Percentiles rank a stretch among this genome's conserved stretches.
phyloP scores from a whole-genome alignment of 306 rosid genomes.

The Gillenia trifoliata region DNA sequence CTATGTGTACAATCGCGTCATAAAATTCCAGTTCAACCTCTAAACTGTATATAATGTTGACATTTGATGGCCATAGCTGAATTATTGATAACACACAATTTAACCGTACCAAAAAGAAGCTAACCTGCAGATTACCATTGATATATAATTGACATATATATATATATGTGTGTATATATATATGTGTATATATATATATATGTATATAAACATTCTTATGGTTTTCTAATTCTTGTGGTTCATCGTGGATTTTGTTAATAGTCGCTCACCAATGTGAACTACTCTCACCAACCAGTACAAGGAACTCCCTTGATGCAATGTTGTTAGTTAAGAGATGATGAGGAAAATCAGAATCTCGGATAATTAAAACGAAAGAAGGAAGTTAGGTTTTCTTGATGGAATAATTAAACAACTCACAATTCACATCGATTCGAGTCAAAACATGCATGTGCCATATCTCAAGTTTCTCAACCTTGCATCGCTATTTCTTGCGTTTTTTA shows the following conservation, averaged over 20 bases:
- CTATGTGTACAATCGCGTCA: background rate
- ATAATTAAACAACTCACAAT: background rate
- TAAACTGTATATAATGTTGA: background rate
- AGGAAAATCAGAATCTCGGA: too few relatives aligned
- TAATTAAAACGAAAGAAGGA: too few relatives aligned
- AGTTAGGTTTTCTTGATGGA: background rate
- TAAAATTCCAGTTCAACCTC: background rate
- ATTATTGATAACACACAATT: too few relatives aligned
- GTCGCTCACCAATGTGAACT: background rate
- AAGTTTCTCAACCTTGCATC: background rate
- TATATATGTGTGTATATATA: too few relatives aligned
- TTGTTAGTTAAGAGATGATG: background rate
- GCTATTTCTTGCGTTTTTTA: too few relatives aligned
- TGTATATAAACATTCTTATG: too few relatives aligned
- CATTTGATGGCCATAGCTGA: too few relatives aligned
- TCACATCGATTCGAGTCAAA: background rate
- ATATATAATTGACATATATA: too few relatives aligned
- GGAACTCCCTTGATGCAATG: background rate
- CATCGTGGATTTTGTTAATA: background rate
- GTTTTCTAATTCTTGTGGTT: background rate
- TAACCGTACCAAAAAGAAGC: too few relatives aligned
- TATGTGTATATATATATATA: too few relatives aligned
- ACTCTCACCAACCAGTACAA: conserved; percentile 10
- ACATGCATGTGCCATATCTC: too few relatives aligned
- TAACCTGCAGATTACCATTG: too few relatives aligned